Conservation (phyloP, 192 early-diverging fungal genomes). For the Backusella morwellensis region DNA sequence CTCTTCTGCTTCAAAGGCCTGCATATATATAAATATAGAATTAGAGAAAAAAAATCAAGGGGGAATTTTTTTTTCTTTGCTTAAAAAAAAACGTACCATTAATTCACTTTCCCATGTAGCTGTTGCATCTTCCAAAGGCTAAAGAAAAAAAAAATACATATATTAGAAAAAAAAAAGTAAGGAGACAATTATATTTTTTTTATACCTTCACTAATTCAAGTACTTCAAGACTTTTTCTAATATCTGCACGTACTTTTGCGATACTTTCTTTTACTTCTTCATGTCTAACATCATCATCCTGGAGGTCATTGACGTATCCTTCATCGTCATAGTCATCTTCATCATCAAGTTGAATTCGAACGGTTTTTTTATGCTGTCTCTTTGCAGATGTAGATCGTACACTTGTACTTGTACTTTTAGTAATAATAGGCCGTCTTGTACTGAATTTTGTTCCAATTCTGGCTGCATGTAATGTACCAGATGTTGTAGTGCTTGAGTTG, state of each 20-base stretch:
- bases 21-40: background rate
- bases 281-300: constrained; percentile 21
- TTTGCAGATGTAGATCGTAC: background rate
- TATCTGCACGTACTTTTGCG: constrained; percentile 33
- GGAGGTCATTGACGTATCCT: constrained; percentile 13
- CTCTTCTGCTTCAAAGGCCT: constrained; percentile 23
- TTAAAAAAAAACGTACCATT: constrained; percentile 5
- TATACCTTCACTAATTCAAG: constrained; percentile 32
- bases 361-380: background rate
- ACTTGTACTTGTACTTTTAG: background rate
- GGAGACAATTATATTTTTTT: background rate
- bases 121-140: constrained; percentile 13
- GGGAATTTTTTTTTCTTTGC: background rate
- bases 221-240: constrained; percentile 34
- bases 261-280: constrained; percentile 37
- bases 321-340: constrained; percentile 23
- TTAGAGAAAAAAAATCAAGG: constrained; percentile 2
- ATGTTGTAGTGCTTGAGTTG: constrained; percentile 12
- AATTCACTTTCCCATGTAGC: constrained; percentile 29
- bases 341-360: background rate
- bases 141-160: background rate
- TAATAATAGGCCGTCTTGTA: background rate
- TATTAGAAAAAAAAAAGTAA: background rate
- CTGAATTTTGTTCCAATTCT: constrained; percentile 8
- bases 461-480: constrained; percentile 3